A percentile compares a stretch with the other conserved stretches of the same genome.
These are phyloP conservation scores for Hypholoma fasciculare DNA, from an alignment of 768 basidiomycete species.

Conservation along the genomic window DNA sequence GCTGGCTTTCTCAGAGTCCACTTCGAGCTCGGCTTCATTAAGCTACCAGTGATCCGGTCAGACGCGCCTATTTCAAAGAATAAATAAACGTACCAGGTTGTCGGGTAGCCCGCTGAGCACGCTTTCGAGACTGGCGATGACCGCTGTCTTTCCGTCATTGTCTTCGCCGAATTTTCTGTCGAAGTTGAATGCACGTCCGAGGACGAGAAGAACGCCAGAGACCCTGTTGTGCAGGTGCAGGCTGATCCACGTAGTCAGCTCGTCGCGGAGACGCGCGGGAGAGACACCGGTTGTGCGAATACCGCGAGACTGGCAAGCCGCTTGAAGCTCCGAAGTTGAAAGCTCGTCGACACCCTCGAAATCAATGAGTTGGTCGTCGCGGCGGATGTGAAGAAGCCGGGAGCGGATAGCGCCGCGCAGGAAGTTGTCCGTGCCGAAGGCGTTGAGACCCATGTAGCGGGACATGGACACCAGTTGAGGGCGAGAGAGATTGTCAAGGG, in stretches of 20 bases:
- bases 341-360: slow-evolving; percentile 88
- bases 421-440: slow-evolving; percentile 99
- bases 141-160: slow-evolving; percentile 80
- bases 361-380: slow-evolving; percentile 93
- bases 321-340: slow-evolving; percentile 88
- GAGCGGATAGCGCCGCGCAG: slow-evolving; percentile 88
- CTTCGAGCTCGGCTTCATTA: slow-evolving; percentile 96
- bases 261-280: slow-evolving; percentile 85
- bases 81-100: slow-evolving; percentile 67
- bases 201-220: slow-evolving; percentile 89
- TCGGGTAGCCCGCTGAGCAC: slow-evolving; percentile 93
- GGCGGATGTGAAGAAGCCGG: slow-evolving; percentile 77
- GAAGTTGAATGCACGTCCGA: slow-evolving; percentile 95
- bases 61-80: background rate
- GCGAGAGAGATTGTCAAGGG: slow-evolving; percentile 95
- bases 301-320: slow-evolving; percentile 91
- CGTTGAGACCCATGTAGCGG: slow-evolving; percentile 97
- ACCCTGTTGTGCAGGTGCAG: slow-evolving; percentile 89
- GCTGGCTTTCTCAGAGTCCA: slow-evolving; percentile 89
- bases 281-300: slow-evolving; percentile 88
- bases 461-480: slow-evolving; percentile 99
- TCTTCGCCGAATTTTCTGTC: slow-evolving; percentile 72
- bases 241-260: slow-evolving; percentile 90
- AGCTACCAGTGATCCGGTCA: slow-evolving; percentile 49
- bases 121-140: slow-evolving; percentile 82